Conservation (phyloP, 139 green algal genomes). For the Picocystis salinarum region DNA sequence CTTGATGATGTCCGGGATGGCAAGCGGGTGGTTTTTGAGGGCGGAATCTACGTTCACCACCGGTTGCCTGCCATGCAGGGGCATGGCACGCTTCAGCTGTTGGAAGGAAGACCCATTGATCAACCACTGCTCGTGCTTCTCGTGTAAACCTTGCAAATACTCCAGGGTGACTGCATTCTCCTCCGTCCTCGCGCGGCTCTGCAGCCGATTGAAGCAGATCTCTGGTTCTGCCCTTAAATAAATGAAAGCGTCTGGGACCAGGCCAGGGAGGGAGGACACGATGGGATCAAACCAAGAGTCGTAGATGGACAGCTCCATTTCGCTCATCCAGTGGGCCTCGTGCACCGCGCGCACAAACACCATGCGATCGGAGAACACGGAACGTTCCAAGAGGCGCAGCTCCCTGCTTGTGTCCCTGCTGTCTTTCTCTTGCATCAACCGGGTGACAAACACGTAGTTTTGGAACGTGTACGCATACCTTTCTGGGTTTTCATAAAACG, state of each 20-base stretch:
- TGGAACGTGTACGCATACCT: conserved; percentile 92
- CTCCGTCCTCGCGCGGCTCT: conserved; percentile 10
- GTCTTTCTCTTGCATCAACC: conserved; percentile 24
- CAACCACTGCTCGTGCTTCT: conserved; percentile 82
- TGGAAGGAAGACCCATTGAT: conserved; percentile 10
- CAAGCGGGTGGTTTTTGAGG: too few species aligned
- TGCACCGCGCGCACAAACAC: conserved; percentile 89
- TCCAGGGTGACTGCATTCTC: conserved; percentile 22
- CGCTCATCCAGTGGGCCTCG: conserved; percentile 46
- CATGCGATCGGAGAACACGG: conserved; percentile 90
- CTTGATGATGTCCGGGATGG: conserved; percentile 11
- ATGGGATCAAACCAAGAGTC: conserved; percentile 52
- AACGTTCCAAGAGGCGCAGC: conserved; percentile 75
- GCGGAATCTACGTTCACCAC: too few species aligned
- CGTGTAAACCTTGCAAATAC: conserved; percentile 72
- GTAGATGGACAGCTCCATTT: conserved; percentile 78
- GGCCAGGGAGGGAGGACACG: conserved; percentile 25
- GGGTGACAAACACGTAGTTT: conserved; percentile 90
- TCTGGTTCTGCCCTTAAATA: conserved; percentile 60
- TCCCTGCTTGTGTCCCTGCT: conserved; percentile 7
- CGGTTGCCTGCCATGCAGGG: too few species aligned
- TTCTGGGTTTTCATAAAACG: conserved; percentile 73
- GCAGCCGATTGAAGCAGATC: conserved; percentile 46
- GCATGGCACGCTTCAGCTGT: conserved; percentile 6
- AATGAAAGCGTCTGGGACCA: conserved; percentile 85